Base-by-base conservation (phyloP, 1,284 basidiomycete genomes). In the Porodaedalea pini region DNA sequence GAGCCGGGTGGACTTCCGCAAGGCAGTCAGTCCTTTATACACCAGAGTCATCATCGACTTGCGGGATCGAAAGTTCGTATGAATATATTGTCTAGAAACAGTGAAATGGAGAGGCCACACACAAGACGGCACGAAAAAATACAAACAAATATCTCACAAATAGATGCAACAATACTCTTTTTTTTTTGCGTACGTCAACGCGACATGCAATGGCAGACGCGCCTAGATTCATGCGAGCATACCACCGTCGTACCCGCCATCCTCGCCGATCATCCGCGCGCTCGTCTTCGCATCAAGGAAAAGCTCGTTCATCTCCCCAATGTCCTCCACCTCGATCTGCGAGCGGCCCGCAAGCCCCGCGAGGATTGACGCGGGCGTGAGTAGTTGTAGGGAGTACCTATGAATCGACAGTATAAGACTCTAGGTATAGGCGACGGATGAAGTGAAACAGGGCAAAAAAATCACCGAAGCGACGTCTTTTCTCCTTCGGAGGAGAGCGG, bases 241-340 rank as follows among this genome's bases (percentile, higher is more conserved):
- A 37, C 69, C 65, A 15, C 75, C 74, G 37, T 72, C 70, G 62
- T 70, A 73, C 17, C 72, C 75, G 2, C 77, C 79, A 44, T 75
- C 77, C 15, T 63, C 60, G 21, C 67, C 65, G 59, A 89, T 86
- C 63, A 81, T 76, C 31, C 71, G 70, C 8, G 88, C 87, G 61
- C 83, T 86, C 0, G 86, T 86, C 69, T 94, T 95, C 5, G 95
- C 94, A 70, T 98, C 95, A 64, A 98, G 77, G 79, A 99, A 99
- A 21, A 99, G 78, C 69, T 94, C 91, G 60, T 88, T 88, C 85
- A 94, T 90, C 77, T 98, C 94, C 21, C 79, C 78, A 51, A 99
- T 85, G 69, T 99, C 96, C 61, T 95, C 89, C 8, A 87, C 73
- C 56, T 85, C 81, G 57, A 99, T 92, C 66, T 94, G 88, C 23